Conservation (phyloP, 768 basidiomycete species). For the Hortiboletus campestris region DNA sequence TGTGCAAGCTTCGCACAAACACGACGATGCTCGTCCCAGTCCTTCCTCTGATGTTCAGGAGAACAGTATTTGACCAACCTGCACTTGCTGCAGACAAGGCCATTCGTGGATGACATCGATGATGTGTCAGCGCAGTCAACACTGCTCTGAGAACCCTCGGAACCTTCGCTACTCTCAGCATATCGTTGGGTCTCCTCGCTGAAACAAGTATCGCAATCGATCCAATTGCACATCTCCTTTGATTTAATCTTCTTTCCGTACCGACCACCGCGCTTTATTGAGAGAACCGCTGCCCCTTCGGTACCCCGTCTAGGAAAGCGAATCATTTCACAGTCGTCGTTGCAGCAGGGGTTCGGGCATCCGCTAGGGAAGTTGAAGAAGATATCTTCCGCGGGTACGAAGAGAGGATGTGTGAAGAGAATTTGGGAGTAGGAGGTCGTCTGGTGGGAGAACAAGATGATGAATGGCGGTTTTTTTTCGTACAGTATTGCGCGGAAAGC, state of each 20-base stretch:
- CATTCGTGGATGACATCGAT: slow-evolving; percentile 37
- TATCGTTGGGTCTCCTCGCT: slow-evolving; percentile 39
- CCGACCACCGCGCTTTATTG: slow-evolving; percentile 56
- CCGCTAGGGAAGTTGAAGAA: slow-evolving; percentile 79
- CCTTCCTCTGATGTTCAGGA: slow-evolving; percentile 67
- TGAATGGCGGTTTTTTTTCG: slow-evolving; percentile 74
- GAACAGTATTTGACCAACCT: slow-evolving; percentile 78
- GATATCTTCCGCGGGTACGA: slow-evolving; percentile 68
- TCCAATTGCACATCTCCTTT: slow-evolving; percentile 80
- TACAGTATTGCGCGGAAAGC: slow-evolving; percentile 71
- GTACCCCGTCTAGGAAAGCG: slow-evolving; percentile 68
- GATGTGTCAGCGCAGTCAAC: slow-evolving; percentile 33
- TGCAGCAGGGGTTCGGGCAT: slow-evolving; percentile 76
- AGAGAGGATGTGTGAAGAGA: slow-evolving; percentile 69
- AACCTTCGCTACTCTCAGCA: slow-evolving; percentile 42
- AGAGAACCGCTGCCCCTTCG: slow-evolving; percentile 59
- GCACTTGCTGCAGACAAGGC: slow-evolving; percentile 74
- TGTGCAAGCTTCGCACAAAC: slow-evolving; percentile 51
- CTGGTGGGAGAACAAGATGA: slow-evolving; percentile 77
- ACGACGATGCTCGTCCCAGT: slow-evolving; percentile 76
- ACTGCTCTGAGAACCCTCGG: slow-evolving; percentile 46
- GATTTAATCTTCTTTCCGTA: slow-evolving; percentile 48
- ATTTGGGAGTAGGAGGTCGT: slow-evolving; percentile 81
- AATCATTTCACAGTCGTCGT: slow-evolving; percentile 81
- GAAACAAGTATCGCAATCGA: slow-evolving; percentile 67